Evolutionary conservation across 352 stramenopile species (phyloP).

Genomic region (Pythium vanterpoolii): DNA sequence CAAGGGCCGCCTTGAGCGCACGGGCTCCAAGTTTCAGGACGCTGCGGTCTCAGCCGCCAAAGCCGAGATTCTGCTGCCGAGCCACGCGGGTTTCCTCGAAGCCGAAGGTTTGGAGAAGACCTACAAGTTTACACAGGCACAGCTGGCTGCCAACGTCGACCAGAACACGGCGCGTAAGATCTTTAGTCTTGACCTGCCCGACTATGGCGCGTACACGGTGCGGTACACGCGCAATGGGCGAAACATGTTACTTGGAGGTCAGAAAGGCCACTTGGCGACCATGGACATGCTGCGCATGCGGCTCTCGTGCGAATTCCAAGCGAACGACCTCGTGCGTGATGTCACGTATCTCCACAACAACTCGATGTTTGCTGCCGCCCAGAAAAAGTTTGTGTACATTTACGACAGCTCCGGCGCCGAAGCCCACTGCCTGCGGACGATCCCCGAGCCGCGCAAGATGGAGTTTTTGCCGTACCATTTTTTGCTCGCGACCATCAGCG

Average conservation of each 20-base stretch:
- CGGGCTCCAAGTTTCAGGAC: conserved; percentile 79
- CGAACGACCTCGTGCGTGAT: conserved; percentile 94
- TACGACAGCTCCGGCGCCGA: conserved; percentile 97
- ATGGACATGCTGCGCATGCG: conserved; percentile 93
- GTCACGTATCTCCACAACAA: conserved; percentile 97
- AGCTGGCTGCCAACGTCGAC: conserved; percentile 87
- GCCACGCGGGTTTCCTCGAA: conserved; percentile 86
- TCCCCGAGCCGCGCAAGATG: conserved; percentile 90
- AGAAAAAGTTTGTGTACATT: conserved; percentile 97
- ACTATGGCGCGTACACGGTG: conserved; percentile 93
- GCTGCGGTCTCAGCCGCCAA: conserved; percentile 85
- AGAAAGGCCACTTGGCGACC: conserved; percentile 93
- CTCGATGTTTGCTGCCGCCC: conserved; percentile 94
- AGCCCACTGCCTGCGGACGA: conserved; percentile 94
- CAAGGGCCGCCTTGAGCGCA: conserved; percentile 58
- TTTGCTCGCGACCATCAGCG: conserved; percentile 94
- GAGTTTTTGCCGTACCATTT: conserved; percentile 99
- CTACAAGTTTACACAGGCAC: conserved; percentile 93
- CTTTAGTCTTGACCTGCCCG: conserved; percentile 91
- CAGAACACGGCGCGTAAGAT: conserved; percentile 94
- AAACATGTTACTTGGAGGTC: conserved; percentile 91
- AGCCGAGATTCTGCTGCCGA: conserved; percentile 89
- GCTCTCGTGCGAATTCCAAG: conserved; percentile 92
- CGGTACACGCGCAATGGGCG: conserved; percentile 95
- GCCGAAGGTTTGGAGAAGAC: conserved; percentile 96